A percentile compares a stretch with the other conserved stretches of the same genome.
Evolutionary conservation across 257 asterid species (phyloP).

Genomic region (Penstemon newberryi): DNA sequence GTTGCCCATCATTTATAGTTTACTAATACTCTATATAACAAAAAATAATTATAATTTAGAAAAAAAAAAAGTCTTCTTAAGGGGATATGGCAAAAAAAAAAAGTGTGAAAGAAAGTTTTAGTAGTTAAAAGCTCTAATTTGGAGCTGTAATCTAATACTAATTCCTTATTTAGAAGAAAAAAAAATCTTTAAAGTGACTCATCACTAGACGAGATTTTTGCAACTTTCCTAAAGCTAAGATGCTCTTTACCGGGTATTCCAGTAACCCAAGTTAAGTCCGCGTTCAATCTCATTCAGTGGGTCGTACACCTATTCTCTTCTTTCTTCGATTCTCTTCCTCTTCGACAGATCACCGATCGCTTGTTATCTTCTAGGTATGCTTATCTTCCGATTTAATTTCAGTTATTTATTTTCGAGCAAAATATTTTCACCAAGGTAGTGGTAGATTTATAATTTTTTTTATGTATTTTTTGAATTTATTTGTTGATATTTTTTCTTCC

Average conservation of each 20-base stretch:
- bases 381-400: conserved; percentile 15
- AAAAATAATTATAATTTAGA: too few relatives aligned
- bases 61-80: too few relatives aligned
- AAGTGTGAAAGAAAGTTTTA: too few relatives aligned
- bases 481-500: not conserved
- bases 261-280: conserved; percentile 34
- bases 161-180: not conserved
- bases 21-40: too few relatives aligned
- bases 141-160: too few relatives aligned
- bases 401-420: not conserved
- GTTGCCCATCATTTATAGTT: too few relatives aligned
- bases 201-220: conserved; percentile 25
- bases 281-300: conserved; percentile 28
- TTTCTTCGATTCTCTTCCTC: conserved; percentile 28
- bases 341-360: conserved; percentile 49
- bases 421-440: not conserved
- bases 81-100: too few relatives aligned
- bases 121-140: too few relatives aligned
- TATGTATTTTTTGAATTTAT: not conserved
- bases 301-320: conserved; percentile 20
- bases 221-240: conserved; percentile 10
- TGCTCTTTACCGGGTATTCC: conserved; percentile 36
- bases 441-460: not conserved
- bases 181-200: not conserved
- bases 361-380: conserved; percentile 58